Evolutionary conservation across 192 early-diverging fungal genomes (phyloP), one percentile per base, ranked within the genome.

Genomic region (Backusella circina): DNA sequence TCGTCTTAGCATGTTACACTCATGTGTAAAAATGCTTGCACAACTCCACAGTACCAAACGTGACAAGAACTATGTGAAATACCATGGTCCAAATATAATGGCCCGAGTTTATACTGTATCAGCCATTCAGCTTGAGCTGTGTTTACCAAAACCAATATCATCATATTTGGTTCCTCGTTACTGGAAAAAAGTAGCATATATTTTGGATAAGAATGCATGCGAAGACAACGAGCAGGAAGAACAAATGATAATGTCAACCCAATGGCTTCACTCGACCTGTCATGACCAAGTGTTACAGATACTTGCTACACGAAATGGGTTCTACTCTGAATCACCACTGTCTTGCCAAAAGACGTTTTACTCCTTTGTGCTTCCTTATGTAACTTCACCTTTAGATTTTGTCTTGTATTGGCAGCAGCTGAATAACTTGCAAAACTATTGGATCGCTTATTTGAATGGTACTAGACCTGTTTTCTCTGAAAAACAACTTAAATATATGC

Each of bases 321-420:
- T 72, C 54, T 70, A 26, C 23, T 15, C 36, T n/a, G 39, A 70
- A 26, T 47, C 69, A 6, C n/a, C 39, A 28, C 3, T 31, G 16
- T 28, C 39, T 26, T 72, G 71, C n/a, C 50, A 36, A 23, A 72
- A 72, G 4, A 54, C 57, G 0, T 72, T 72, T 61, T 72, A 72
- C 23, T 72, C 71, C n/a, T 72, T 72, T 72, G 71, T 72, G 3
- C 71, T 72, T 38, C 71, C 71, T 26, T 72, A 72, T 57, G 51
- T 72, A 12, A 72, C 71, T 5, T 72, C 54, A 38, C 54, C 71
- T 21, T 61, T 72, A 12, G 71, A 72, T 30, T 64, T 54, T 10
- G 54, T 72, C 3, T 30, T 72, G 1, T 72, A 72, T 38, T 72
- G 71, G 71, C 71, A 72, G 15, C 47, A 72, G 35, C 31, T 72